Base-by-base conservation (phyloP, 768 basidiomycete genomes). In the Trametes coccinea region DNA sequence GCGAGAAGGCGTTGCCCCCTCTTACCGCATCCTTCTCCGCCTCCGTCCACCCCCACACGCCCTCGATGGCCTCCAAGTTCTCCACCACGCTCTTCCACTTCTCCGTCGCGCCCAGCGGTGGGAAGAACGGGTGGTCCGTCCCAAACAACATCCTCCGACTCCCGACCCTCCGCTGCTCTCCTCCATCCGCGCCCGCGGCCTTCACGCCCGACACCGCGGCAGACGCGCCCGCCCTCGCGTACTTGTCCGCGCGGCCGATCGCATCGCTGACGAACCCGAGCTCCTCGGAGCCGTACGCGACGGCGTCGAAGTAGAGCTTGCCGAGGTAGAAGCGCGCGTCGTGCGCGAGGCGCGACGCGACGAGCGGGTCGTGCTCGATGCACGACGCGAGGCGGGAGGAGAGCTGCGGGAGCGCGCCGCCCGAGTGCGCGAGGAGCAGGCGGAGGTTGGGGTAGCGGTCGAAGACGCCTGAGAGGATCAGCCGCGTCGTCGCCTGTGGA, bases 71-170 rank as follows among this genome's bases (percentile, higher is more conserved):
- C 56, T 89, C 85, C 58, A 94, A 70, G 73, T 94, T 95, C 66
- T 93, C 91, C 31, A 90, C 84, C 3, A 93, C 93, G 69, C 90
- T 92, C 74, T 77, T 82, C 93, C 93, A 95, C 70, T 85, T 92
- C 61, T 85, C 84, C 46, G 78, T 80, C 49, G 77, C 75, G 62
- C 78, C 74, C 41, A 94, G 79, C 2, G 93, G 93, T 14, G 93
- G 93, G 77, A 95, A 95, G 80, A 94, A 94, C 0, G 92, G 93
- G 71, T 94, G 90, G 70, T 94, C 93, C 33, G 92, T 93, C 22
- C 93, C 93, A 67, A 92, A 94, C 40, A 93, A 69, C 79, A 92
- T 82, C 67, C 82, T 78, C 60, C 76, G 75, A 62, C 83, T 87
- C 37, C 88, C 88, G 52, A 74, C 43, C 61, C 74, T 78, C 66